Base-by-base conservation (phyloP, 805 yeast species). In the Metschnikowia cubensis region DNA sequence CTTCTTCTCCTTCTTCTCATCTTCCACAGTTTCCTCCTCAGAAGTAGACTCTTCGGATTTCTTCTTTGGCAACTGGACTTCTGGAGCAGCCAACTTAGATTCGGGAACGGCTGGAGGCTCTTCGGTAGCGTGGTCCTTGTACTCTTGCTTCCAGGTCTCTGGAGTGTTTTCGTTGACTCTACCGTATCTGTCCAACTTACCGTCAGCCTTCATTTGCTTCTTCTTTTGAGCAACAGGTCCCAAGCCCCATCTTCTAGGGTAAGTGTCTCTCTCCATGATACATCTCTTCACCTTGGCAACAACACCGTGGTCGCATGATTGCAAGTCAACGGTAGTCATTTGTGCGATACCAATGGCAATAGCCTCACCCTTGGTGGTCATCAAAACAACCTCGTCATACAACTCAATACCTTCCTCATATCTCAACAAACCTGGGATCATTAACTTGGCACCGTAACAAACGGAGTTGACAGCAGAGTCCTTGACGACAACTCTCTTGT, bases 191-290 rank as follows among this genome's bases (percentile, higher is more conserved):
- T 94, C 99, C 66, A 94, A 83, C 75, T 94, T 92, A 65, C 98
- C 99, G 59, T 87, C 96, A 48, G 95, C 87, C 81, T 91, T 92
- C 80, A 94, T 77, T 79, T 92, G 96, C 81, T 94, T 94, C 87
- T 94, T 94, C 85, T 90, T 90, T 74, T 88, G 89, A 53, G 99
- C 98, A 68, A 91, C 89, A 63, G 99, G 99, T 63, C 99, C 99
- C 62, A 94, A 77, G 55, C 99, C 99, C 99, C 99, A 94, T 81
- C 97, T 86, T 81, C 99, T 87, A 75, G 99, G 99, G 73, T 94
- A 94, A 47, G 96, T 83, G 71, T 94, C 99, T 78, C 99, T 86
- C 78, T 94, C 99, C 99, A 94, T 94, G 64, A 94, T 94, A 79
- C 98, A 92, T 79, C 99, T 88, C 82, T 94, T 94, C 66, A 94